phyloP scores from a whole-genome alignment of 495 filamentous ascomycete genomes.

The Podospora appendiculata region DNA sequence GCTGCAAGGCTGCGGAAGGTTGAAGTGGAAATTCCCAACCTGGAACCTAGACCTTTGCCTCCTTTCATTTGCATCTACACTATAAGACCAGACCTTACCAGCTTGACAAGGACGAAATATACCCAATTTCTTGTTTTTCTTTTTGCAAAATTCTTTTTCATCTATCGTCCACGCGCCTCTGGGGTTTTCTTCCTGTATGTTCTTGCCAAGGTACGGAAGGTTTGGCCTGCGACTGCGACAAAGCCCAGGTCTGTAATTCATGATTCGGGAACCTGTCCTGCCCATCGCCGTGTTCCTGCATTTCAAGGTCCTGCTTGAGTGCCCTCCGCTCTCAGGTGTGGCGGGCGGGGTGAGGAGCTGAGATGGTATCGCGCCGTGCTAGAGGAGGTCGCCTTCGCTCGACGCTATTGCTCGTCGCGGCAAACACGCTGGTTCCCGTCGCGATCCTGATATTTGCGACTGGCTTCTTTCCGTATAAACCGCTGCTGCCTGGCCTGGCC shows the following conservation, averaged over 20 bases:
- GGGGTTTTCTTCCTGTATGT: not conserved
- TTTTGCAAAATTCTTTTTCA: not conserved
- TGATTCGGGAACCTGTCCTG: too few species aligned
- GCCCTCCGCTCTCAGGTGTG: not conserved
- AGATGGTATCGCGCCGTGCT: conserved; percentile 20
- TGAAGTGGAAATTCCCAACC: not conserved
- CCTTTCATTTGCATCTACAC: not conserved
- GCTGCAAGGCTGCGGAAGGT: not conserved
- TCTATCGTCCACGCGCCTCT: not conserved
- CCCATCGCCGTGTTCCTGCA: too few species aligned
- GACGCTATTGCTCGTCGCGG: conserved; percentile 44
- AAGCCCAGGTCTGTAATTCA: too few species aligned
- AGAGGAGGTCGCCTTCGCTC: conserved; percentile 24
- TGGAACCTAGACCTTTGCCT: not conserved
- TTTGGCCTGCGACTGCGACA: not conserved
- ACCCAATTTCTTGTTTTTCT: not conserved
- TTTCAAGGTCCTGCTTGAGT: too few species aligned
- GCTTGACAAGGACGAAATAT: not conserved
- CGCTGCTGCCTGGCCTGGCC: conserved; percentile 78
- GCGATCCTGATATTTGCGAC: conserved; percentile 77
- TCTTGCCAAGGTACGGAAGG: not conserved
- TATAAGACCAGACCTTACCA: too few species aligned
- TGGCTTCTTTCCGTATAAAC: conserved; percentile 97
- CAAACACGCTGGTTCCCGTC: conserved; percentile 70
- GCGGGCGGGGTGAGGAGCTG: not conserved